A percentile compares a stretch with the other conserved stretches of the same genome.
phyloP scores from a whole-genome alignment of 2,329 filamentous ascomycete genomes.

The Trichoderma atrobrunneum region DNA sequence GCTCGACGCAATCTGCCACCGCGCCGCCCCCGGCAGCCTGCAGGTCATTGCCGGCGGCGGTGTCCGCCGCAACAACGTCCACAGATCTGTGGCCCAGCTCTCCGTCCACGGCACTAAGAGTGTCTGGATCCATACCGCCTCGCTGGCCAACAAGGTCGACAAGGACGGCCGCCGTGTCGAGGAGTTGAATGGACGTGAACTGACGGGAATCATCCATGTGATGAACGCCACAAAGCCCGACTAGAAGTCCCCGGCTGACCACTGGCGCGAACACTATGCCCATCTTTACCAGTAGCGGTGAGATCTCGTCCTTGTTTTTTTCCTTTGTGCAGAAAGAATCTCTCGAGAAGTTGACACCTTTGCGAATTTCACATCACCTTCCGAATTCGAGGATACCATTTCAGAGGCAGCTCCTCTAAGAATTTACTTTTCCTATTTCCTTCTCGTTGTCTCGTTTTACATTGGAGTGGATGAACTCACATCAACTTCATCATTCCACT shows the following conservation, averaged over 20 bases:
- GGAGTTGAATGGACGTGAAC: slow-evolving; percentile 27
- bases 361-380: background rate
- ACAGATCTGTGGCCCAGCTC: slow-evolving; percentile 29
- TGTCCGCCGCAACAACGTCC: slow-evolving; percentile 43
- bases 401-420: too few species aligned
- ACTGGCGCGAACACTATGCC: slow-evolving; percentile 27
- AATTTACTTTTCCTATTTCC: background rate
- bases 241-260: slow-evolving; percentile 31
- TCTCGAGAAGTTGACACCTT: background rate
- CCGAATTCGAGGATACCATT: background rate
- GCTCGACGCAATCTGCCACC: slow-evolving; percentile 37
- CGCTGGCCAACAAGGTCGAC: slow-evolving; percentile 21
- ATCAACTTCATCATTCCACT: background rate
- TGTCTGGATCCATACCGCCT: slow-evolving; percentile 49
- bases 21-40: slow-evolving; percentile 31
- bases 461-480: background rate
- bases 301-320: background rate
- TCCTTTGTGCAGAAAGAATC: background rate
- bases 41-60: slow-evolving; percentile 55
- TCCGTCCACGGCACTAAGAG: slow-evolving; percentile 22
- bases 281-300: background rate
- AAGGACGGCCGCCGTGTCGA: slow-evolving; percentile 23
- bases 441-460: background rate
- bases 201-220: slow-evolving; percentile 24
- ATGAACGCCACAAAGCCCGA: slow-evolving; percentile 26